phyloP scores from a whole-genome alignment of 257 asterid genomes.

The Thymus quinquecostatus region DNA sequence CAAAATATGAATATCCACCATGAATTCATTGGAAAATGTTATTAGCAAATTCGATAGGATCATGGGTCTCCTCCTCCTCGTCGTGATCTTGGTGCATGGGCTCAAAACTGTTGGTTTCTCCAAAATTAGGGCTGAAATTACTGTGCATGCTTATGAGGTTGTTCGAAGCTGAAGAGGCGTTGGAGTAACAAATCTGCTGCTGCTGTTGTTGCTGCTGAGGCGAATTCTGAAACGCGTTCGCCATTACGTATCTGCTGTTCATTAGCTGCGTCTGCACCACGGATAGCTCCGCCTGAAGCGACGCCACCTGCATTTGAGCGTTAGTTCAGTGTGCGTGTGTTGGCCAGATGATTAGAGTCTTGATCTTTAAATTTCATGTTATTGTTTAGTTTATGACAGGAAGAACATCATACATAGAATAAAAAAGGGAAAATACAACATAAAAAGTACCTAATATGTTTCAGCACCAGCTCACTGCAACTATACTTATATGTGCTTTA shows the following conservation, averaged over 20 bases:
- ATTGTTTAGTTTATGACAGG: no score
- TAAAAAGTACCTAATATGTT: background rate
- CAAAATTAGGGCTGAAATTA: conserved; percentile 44
- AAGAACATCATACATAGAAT: no score
- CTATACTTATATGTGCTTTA: background rate
- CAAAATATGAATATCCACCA: no score
- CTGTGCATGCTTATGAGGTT: conserved; percentile 48
- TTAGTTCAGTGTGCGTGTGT: no score
- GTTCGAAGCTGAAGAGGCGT: conserved; percentile 69
- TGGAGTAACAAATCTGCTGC: conserved; percentile 69
- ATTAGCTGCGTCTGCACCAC: conserved; percentile 73
- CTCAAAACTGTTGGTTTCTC: conserved; percentile 52
- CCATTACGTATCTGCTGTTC: conserved; percentile 63
- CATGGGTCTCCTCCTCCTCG: conserved; percentile 61
- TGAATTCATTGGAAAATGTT: conserved; percentile 51
- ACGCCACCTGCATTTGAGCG: conserved; percentile 54
- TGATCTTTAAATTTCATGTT: no score
- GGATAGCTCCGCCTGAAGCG: conserved; percentile 76
- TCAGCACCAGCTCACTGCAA: conserved; percentile 26
- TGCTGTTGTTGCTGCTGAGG: conserved; percentile 28
- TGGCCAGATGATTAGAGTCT: no score
- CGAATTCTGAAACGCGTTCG: conserved; percentile 56
- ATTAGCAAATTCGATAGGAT: conserved; percentile 57
- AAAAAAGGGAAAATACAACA: no score
- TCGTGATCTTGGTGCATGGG: conserved; percentile 51